Conservation (phyloP, 495 filamentous ascomycete genomes). For the Astrothelium subdiscretum region DNA sequence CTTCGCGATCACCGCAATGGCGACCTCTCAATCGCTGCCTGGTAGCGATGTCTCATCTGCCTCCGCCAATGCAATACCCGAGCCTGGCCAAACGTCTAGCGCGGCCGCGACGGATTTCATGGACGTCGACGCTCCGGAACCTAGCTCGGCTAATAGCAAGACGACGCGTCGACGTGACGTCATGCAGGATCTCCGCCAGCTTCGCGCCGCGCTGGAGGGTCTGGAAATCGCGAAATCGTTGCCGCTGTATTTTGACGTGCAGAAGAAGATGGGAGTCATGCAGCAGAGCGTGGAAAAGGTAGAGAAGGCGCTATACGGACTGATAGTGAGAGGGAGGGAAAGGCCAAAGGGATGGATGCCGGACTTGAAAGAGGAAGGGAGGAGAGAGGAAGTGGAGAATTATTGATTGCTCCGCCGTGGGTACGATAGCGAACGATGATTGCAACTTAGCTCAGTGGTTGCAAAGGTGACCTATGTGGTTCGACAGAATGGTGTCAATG, state of each 20-base stretch:
- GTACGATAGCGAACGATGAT: too few relatives aligned
- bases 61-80: background rate
- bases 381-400: slow-evolving; percentile 32
- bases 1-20: slow-evolving; percentile 75
- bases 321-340: slow-evolving; percentile 76
- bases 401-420: too few relatives aligned
- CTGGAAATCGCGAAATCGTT: slow-evolving; percentile 41
- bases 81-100: background rate
- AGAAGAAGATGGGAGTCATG: slow-evolving; percentile 83
- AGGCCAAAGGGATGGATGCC: slow-evolving; percentile 88
- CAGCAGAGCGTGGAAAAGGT: slow-evolving; percentile 83
- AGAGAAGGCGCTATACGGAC: slow-evolving; percentile 75
- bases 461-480: too few relatives aligned
- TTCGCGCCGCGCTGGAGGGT: slow-evolving; percentile 63
- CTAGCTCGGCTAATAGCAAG: slow-evolving; percentile 13
- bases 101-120: background rate
- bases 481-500: too few relatives aligned
- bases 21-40: slow-evolving; percentile 48
- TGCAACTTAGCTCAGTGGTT: too few relatives aligned
- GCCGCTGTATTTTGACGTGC: slow-evolving; percentile 34
- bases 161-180: slow-evolving; percentile 38
- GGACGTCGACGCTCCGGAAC: slow-evolving; percentile 16
- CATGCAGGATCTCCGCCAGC: slow-evolving; percentile 59
- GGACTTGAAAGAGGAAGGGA: slow-evolving; percentile 45
- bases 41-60: slow-evolving; percentile 16